Conservation (phyloP, 176 grass and related monocot species). For the Guadua angustifolia region DNA sequence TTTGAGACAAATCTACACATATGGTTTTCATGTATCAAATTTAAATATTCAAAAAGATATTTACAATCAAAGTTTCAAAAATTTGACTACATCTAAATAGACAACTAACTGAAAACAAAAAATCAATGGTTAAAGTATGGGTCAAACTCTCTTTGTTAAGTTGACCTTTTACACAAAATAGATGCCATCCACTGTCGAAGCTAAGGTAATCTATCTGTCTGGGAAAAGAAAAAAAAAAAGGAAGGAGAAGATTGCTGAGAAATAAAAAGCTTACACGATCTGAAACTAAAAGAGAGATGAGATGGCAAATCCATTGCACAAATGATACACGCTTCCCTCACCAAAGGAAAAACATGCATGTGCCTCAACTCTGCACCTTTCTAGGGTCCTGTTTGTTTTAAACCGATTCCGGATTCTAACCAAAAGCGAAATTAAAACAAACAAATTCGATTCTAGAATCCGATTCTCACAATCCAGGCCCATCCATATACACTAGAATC, state of each 20-base stretch:
- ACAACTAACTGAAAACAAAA: not conserved
- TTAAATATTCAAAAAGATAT: too few species aligned
- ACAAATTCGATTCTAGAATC: too few species aligned
- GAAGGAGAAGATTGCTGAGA: not conserved
- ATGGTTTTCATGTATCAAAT: too few species aligned
- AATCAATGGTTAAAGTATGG: not conserved
- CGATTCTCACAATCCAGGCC: too few species aligned
- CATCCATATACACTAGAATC: too few species aligned
- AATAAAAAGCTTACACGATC: not conserved
- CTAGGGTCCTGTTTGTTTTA: too few species aligned
- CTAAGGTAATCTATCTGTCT: not conserved
- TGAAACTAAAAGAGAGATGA: not conserved
- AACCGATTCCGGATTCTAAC: too few species aligned
- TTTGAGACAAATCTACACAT: too few species aligned
- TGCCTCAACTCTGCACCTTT: not conserved
- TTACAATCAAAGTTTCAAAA: too few species aligned
- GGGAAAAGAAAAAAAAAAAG: not conserved
- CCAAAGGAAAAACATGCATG: not conserved
- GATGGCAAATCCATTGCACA: not conserved
- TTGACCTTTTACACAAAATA: not conserved
- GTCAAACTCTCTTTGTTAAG: conserved; percentile 30
- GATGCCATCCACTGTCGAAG: not conserved
- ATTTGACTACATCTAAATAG: too few species aligned
- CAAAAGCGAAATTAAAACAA: too few species aligned
- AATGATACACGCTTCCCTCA: not conserved